Conservation (phyloP, 2,329 filamentous ascomycete genomes). For the Diaporthe destruens region DNA sequence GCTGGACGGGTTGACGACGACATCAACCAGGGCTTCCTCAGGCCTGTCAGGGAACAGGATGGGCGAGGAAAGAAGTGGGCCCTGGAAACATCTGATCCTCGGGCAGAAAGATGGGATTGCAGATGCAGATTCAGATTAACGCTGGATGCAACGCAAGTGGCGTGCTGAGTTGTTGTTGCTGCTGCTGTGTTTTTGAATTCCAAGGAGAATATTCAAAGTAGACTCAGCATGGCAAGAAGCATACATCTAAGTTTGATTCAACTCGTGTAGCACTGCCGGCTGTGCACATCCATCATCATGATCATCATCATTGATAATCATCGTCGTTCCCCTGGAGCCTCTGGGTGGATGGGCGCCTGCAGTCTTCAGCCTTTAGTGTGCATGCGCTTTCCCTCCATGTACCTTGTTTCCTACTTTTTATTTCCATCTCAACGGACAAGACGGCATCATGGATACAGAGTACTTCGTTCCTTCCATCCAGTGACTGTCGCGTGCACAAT, state of each 20-base stretch:
- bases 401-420: not conserved
- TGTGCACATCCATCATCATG: too few species aligned
- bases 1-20: slow-evolving; percentile 22
- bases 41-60: slow-evolving; percentile 8
- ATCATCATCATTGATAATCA: too few species aligned
- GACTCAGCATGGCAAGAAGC: not conserved
- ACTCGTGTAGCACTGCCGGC: not conserved
- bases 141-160: not conserved
- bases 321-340: not conserved
- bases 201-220: not conserved
- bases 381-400: too few species aligned
- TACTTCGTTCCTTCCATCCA: not conserved
- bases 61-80: slow-evolving; percentile 20
- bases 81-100: slow-evolving; percentile 13
- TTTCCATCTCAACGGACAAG: not conserved
- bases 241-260: not conserved
- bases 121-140: not conserved
- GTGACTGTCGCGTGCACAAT: slow-evolving; percentile 34
- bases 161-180: not conserved
- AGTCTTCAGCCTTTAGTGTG: too few species aligned
- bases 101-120: not conserved
- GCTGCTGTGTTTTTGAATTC: not conserved
- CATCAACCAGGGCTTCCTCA: slow-evolving; percentile 17
- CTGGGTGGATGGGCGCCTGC: too few species aligned
- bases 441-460: slow-evolving; percentile 4